phyloP scores from a whole-genome alignment of 208 protist genomes.

The Trypanosoma melophagium region DNA sequence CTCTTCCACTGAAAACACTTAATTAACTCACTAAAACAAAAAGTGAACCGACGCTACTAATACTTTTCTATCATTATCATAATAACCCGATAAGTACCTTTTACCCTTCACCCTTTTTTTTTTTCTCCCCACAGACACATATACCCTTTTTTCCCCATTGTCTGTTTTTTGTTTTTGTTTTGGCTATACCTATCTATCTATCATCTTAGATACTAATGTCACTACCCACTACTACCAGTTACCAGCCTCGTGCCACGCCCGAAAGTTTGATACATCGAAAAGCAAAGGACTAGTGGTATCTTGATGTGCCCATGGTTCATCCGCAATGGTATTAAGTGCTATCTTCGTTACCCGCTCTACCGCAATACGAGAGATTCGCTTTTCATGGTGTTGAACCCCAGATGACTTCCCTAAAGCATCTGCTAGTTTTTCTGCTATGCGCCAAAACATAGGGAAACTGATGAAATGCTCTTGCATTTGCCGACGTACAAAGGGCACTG shows the following conservation, averaged over 20 bases:
- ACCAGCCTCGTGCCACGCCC: slow-evolving; percentile 86
- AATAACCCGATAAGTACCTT: too few species aligned
- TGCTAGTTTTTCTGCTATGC: slow-evolving; percentile 77
- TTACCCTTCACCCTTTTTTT: too few species aligned
- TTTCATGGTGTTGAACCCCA: slow-evolving; percentile 45
- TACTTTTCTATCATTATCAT: too few species aligned
- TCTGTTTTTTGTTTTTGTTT: not conserved
- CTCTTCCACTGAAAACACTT: too few species aligned
- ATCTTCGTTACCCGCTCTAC: slow-evolving; percentile 88
- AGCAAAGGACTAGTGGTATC: slow-evolving; percentile 71
- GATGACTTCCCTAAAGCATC: slow-evolving; percentile 53
- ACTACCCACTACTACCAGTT: slow-evolving; percentile 57
- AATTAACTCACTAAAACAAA: too few species aligned
- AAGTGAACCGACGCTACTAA: too few species aligned
- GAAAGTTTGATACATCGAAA: slow-evolving; percentile 81
- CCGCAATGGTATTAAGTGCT: slow-evolving; percentile 83
- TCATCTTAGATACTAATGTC: not conserved
- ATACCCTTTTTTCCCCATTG: too few species aligned
- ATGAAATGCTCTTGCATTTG: slow-evolving; percentile 86
- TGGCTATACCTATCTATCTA: not conserved
- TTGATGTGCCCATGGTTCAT: slow-evolving; percentile 80
- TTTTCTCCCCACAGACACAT: too few species aligned
- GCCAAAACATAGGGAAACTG: slow-evolving; percentile 83
- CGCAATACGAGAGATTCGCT: slow-evolving; percentile 44
- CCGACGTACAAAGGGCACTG: slow-evolving; percentile 64